Conservation (phyloP, 768 basidiomycete genomes). For the Sporobolomyces pararoseus region DNA sequence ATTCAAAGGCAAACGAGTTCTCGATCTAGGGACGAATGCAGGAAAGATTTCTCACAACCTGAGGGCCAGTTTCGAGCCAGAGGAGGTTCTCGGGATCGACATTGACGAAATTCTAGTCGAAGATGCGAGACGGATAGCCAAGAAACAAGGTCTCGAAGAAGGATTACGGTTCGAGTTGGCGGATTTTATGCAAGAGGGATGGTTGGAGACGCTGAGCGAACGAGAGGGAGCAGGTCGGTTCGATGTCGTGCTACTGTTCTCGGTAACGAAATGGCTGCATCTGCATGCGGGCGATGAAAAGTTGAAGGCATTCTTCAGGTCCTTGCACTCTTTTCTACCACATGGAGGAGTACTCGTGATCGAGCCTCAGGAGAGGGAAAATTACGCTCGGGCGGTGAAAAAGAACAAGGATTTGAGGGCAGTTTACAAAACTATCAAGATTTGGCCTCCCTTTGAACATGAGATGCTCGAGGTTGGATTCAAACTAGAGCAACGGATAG, state of each 20-base stretch:
- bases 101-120: slow-evolving; percentile 69
- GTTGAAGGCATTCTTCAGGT: slow-evolving; percentile 61
- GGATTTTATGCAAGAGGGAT: slow-evolving; percentile 28
- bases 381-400: slow-evolving; percentile 71
- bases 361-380: slow-evolving; percentile 80
- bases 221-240: neutral
- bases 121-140: slow-evolving; percentile 1
- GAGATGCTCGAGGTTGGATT: slow-evolving; percentile 28
- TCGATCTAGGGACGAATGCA: slow-evolving; percentile 83
- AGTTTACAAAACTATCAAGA: slow-evolving; percentile 26
- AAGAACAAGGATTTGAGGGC: slow-evolving; percentile 49
- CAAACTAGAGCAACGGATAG: slow-evolving; percentile 27
- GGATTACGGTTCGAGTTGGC: slow-evolving; percentile 6
- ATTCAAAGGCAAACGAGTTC: slow-evolving; percentile 60
- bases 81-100: slow-evolving; percentile 71
- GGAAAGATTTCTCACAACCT: slow-evolving; percentile 79
- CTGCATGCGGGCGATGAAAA: slow-evolving; percentile 73
- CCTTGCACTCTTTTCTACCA: slow-evolving; percentile 58
- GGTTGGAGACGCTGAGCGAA: neutral
- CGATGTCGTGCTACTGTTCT: slow-evolving; percentile 57
- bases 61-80: slow-evolving; percentile 58
- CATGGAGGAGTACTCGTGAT: slow-evolving; percentile 58
- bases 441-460: slow-evolving; percentile 29
- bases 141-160: neutral
- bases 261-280: slow-evolving; percentile 89